Percentiles rank a stretch among this genome's conserved stretches.
phyloP scores from a whole-genome alignment of 495 filamentous ascomycete genomes.

The Aspergillus ostianus region DNA sequence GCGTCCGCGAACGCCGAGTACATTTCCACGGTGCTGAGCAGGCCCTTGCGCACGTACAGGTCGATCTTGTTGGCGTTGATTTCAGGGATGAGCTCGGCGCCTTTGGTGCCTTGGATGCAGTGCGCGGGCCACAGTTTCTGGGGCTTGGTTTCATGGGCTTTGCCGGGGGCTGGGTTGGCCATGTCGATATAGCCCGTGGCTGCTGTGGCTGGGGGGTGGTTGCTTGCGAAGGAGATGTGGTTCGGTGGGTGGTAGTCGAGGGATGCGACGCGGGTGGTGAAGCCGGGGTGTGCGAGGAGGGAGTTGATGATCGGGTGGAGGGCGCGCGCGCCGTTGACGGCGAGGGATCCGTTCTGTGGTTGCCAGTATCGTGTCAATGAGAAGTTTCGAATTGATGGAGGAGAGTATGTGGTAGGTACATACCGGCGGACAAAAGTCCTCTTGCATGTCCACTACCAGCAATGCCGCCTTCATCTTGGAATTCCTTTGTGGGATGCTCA shows the following conservation, averaged over 20 bases:
- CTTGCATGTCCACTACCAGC: slow-evolving; percentile 85
- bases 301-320: slow-evolving; percentile 70
- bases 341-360: slow-evolving; percentile 73
- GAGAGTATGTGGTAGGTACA: slow-evolving; percentile 8
- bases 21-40: slow-evolving; percentile 75
- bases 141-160: slow-evolving; percentile 59
- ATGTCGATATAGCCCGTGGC: slow-evolving; percentile 58
- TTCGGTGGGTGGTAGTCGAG: slow-evolving; percentile 83
- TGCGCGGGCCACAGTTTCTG: slow-evolving; percentile 86
- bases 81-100: slow-evolving; percentile 74
- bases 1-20: slow-evolving; percentile 85
- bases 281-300: slow-evolving; percentile 67
- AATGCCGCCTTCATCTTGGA: slow-evolving; percentile 52
- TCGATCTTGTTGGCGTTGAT: slow-evolving; percentile 61
- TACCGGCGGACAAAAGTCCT: slow-evolving; percentile 94
- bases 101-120: slow-evolving; percentile 73
- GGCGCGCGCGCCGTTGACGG: slow-evolving; percentile 68
- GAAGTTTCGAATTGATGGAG: background rate
- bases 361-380: background rate
- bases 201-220: slow-evolving; percentile 66
- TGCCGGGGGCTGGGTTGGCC: slow-evolving; percentile 59
- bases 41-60: slow-evolving; percentile 72
- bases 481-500: background rate
- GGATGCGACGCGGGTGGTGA: slow-evolving; percentile 73
- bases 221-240: slow-evolving; percentile 88